Evolutionary conservation across 164 flowering plant genomes (phyloP).

Genomic region (Nymphaea colorata): DNA sequence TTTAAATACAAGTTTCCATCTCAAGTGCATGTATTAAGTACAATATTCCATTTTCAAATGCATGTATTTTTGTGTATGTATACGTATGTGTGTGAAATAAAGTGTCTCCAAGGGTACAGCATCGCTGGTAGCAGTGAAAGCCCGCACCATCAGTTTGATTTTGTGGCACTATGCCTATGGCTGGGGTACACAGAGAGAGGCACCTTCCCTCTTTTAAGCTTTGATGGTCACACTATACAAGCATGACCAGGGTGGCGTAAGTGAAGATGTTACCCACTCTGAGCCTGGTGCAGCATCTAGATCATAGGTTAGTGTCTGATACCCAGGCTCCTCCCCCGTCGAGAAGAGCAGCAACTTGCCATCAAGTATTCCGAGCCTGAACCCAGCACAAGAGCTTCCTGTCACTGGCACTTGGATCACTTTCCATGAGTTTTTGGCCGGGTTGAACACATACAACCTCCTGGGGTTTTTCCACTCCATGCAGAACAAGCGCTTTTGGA

Average conservation of each 20-base stretch:
- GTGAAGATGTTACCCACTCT: slow-evolving; percentile 63
- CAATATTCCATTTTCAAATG: no score
- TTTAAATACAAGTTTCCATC: no score
- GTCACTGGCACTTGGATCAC: slow-evolving; percentile 67
- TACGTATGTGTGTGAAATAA: no score
- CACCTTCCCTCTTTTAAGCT: slow-evolving; percentile 26
- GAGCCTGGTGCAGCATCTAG: slow-evolving; percentile 63
- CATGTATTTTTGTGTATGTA: no score
- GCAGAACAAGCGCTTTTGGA: slow-evolving; percentile 70
- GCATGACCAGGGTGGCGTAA: slow-evolving; percentile 60
- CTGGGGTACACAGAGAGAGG: no score
- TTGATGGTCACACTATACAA: slow-evolving; percentile 67
- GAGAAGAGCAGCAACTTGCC: slow-evolving; percentile 78
- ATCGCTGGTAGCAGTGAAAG: no score
- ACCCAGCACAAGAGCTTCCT: slow-evolving; percentile 61
- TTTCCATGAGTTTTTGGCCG: no score
- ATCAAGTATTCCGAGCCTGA: slow-evolving; percentile 60
- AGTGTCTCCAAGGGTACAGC: no score
- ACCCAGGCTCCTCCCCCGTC: slow-evolving; percentile 30
- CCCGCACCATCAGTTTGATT: no score
- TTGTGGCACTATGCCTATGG: no score
- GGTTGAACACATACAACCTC: slow-evolving; percentile 49
- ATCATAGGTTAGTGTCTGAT: slow-evolving; percentile 45
- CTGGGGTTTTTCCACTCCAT: slow-evolving; percentile 95
- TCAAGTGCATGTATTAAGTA: no score